Evolutionary conservation across 495 filamentous ascomycete species (phyloP).

Genomic region (Oidiodendron maius): DNA sequence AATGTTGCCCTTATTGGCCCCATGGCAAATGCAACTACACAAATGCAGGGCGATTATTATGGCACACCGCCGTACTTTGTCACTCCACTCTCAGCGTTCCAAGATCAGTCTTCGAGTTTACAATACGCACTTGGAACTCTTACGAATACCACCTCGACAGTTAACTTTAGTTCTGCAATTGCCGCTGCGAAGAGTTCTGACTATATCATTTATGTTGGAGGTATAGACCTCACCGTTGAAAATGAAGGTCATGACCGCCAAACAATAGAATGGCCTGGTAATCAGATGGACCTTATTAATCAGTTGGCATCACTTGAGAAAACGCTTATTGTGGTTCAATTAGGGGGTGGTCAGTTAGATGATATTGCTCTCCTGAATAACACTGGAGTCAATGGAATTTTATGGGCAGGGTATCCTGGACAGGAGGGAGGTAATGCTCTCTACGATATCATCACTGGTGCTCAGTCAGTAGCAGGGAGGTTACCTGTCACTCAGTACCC

Average conservation of each 20-base stretch:
- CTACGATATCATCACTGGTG: constrained; percentile 37
- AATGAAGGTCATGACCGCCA: constrained; percentile 44
- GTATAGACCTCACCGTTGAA: constrained; percentile 51
- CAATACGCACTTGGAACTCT: constrained; percentile 40
- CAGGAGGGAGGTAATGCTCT: constrained; percentile 69
- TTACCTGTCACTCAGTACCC: constrained; percentile 52
- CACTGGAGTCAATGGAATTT: constrained; percentile 57
- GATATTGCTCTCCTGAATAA: constrained; percentile 43
- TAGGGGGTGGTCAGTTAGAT: constrained; percentile 41
- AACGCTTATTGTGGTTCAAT: constrained; percentile 47
- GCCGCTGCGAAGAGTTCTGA: constrained; percentile 45
- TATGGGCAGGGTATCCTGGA: constrained; percentile 87
- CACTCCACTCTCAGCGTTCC: constrained; percentile 41
- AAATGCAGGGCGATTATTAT: constrained; percentile 57
- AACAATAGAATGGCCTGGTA: constrained; percentile 48
- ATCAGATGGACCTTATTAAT: constrained; percentile 47
- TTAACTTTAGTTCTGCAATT: constrained; percentile 33
- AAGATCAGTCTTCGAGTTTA: constrained; percentile 37
- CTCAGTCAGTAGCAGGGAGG: constrained; percentile 46
- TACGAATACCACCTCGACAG: constrained; percentile 32
- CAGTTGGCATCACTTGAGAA: constrained; percentile 40
- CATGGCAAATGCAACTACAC: constrained; percentile 50
- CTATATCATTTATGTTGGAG: constrained; percentile 48
- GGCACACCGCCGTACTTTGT: constrained; percentile 48
- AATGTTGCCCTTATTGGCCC: constrained; percentile 50